Evolutionary conservation across 192 early-diverging fungal species (phyloP).

Genomic region (Mortierella claussenii): DNA sequence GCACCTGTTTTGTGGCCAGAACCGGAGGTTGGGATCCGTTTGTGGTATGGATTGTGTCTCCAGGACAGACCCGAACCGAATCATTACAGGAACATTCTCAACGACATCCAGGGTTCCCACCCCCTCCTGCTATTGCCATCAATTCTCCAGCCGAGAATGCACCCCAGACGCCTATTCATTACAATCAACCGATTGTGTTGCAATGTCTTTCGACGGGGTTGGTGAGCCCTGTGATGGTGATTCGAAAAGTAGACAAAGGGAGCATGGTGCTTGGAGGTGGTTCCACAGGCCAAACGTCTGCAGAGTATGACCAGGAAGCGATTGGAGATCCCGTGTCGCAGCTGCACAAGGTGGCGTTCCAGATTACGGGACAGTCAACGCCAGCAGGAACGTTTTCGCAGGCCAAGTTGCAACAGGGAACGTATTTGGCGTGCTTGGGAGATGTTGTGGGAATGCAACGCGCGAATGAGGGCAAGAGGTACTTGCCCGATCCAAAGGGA

Average conservation of each 20-base stretch:
- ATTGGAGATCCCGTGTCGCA: conserved; percentile 89
- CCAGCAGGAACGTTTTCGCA: conserved; percentile 27
- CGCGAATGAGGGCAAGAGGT: conserved; percentile 62
- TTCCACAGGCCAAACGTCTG: conserved; percentile 35
- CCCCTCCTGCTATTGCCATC: conserved; percentile 80
- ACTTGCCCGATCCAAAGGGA: conserved; percentile 42
- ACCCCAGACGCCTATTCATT: conserved; percentile 77
- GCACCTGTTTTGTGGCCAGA: conserved; percentile 80
- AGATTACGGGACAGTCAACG: conserved; percentile 69
- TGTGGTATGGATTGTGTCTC: conserved; percentile 85
- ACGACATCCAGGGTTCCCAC: conserved; percentile 70
- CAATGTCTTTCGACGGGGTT: conserved; percentile 90
- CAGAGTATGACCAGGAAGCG: conserved; percentile 58
- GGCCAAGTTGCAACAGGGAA: conserved; percentile 58
- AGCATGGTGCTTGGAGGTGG: conserved; percentile 80
- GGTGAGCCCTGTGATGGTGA: conserved; percentile 81
- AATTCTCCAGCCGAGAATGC: conserved; percentile 64
- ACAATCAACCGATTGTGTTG: conserved; percentile 89
- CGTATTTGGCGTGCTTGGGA: conserved; percentile 78
- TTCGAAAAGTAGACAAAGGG: conserved; percentile 88
- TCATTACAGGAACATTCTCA: conserved; percentile 64
- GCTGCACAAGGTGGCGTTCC: conserved; percentile 91
- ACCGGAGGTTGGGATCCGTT: conserved; percentile 89
- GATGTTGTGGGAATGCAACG: conserved; percentile 83
- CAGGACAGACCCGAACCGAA: conserved; percentile 62